Evolutionary conservation across 805 yeast genomes (phyloP).

Genomic region (Saccharomyces paradoxus): DNA sequence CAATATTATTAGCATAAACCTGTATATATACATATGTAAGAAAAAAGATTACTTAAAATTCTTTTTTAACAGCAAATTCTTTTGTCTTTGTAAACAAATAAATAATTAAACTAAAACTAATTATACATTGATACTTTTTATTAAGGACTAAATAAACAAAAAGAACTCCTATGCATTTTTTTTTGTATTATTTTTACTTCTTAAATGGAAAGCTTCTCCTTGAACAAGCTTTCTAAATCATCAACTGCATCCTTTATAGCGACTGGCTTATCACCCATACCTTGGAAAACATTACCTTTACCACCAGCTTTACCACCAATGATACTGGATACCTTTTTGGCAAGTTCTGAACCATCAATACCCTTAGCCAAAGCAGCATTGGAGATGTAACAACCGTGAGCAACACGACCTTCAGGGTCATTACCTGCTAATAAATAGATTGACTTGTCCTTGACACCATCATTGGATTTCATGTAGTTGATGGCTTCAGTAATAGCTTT

Average conservation of each 20-base stretch:
- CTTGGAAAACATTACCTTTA: conserved; percentile 92
- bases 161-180: not conserved
- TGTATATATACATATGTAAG: not conserved
- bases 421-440: conserved; percentile 74
- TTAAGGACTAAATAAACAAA: not conserved
- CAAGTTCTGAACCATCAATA: conserved; percentile 67
- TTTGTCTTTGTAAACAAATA: not conserved
- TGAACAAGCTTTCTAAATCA: conserved; percentile 53
- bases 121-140: not conserved
- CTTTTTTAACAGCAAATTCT: not conserved
- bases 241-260: conserved; percentile 68
- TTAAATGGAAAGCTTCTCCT: conserved; percentile 42
- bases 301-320: conserved; percentile 99
- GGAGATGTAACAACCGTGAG: conserved; percentile 89
- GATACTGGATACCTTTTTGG: conserved; percentile 55
- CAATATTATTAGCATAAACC: not conserved
- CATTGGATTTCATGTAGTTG: conserved; percentile 59
- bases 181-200: not conserved
- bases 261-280: conserved; percentile 80
- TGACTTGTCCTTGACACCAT: conserved; percentile 61
- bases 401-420: conserved; percentile 59
- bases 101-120: not conserved
- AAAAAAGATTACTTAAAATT: not conserved
- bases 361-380: conserved; percentile 62
- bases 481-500: conserved; percentile 93